These are phyloP conservation scores for Ambrosia artemisiifolia DNA, from an alignment of 129 eudicot genomes.

Conservation along the genomic window DNA sequence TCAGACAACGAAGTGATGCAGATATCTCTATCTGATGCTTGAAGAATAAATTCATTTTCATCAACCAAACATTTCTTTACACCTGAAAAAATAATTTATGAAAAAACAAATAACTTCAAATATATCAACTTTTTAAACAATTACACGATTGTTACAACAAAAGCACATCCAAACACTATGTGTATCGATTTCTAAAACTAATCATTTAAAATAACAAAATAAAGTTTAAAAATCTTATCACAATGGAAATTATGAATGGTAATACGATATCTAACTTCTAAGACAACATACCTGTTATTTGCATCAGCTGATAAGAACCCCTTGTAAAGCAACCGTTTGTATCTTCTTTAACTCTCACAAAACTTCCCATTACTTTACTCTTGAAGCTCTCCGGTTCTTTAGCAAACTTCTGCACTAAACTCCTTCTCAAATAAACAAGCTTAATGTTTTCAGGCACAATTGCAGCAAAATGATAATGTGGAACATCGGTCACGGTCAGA, in stretches of 20 bases:
- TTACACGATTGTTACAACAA: neutral
- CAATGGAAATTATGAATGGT: too few species aligned
- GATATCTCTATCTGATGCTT: conserved; percentile 48
- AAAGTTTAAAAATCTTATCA: too few species aligned
- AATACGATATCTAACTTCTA: too few species aligned
- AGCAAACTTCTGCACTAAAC: conserved; percentile 52
- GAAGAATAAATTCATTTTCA: conserved; percentile 38
- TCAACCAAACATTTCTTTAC: conserved; percentile 27
- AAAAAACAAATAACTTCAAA: neutral
- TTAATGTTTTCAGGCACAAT: conserved; percentile 58
- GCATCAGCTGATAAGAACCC: conserved; percentile 54
- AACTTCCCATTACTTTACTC: conserved; percentile 62
- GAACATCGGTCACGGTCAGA: conserved; percentile 6
- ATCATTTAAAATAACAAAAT: neutral
- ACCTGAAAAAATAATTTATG: conserved; percentile 39
- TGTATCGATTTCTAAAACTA: neutral
- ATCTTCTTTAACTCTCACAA: conserved; percentile 66
- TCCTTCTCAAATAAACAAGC: conserved; percentile 69
- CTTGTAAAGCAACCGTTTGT: conserved; percentile 37
- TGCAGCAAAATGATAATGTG: conserved; percentile 49
- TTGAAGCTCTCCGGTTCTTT: conserved; percentile 58
- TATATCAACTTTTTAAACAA: neutral
- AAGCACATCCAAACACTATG: neutral
- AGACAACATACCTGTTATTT: conserved; percentile 57
- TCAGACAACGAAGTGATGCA: conserved; percentile 51